These are phyloP conservation scores for Nakazawaea ambrosiae DNA, from an alignment of 805 yeast genomes.

Conservation along the genomic window DNA sequence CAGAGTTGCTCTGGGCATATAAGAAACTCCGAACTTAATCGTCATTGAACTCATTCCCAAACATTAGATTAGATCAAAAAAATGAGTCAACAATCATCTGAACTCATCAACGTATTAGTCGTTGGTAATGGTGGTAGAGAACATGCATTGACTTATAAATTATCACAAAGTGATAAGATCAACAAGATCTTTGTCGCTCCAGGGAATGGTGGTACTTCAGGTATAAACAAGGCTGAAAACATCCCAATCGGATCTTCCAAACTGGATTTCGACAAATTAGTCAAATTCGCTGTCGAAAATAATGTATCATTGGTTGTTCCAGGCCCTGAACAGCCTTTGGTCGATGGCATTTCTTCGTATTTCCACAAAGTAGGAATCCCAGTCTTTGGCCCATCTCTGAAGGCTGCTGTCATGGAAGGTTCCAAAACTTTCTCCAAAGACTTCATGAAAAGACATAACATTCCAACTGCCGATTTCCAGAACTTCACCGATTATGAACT, in stretches of 20 bases:
- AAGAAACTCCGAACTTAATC: too few relatives aligned
- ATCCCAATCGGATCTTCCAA: conserved; percentile 62
- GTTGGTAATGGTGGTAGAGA: conserved; percentile 99
- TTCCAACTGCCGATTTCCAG: conserved; percentile 90
- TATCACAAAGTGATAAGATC: conserved; percentile 71
- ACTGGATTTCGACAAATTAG: conserved; percentile 62
- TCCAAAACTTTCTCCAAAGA: conserved; percentile 91
- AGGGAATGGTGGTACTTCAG: conserved; percentile 90
- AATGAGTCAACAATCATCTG: too few relatives aligned
- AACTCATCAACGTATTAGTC: conserved; percentile 68
- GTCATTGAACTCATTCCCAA: too few relatives aligned
- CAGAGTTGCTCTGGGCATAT: too few relatives aligned
- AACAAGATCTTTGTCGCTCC: conserved; percentile 83
- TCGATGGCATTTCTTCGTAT: conserved; percentile 76
- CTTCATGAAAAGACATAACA: conserved; percentile 85
- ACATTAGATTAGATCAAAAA: too few relatives aligned
- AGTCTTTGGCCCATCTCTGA: conserved; percentile 91
- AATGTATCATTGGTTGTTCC: conserved; percentile 75
- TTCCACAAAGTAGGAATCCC: conserved; percentile 85
- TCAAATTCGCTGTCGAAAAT: conserved; percentile 65
- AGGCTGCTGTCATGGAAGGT: conserved; percentile 94
- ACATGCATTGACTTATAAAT: conserved; percentile 92
- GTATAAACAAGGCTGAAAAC: conserved; percentile 53
- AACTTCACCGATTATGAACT: conserved; percentile 72
- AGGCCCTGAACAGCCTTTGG: conserved; percentile 99